Evolutionary conservation across 768 basidiomycete genomes (phyloP), one percentile per base, ranked within the genome.

Genomic region (Multifurca ochricompacta): DNA sequence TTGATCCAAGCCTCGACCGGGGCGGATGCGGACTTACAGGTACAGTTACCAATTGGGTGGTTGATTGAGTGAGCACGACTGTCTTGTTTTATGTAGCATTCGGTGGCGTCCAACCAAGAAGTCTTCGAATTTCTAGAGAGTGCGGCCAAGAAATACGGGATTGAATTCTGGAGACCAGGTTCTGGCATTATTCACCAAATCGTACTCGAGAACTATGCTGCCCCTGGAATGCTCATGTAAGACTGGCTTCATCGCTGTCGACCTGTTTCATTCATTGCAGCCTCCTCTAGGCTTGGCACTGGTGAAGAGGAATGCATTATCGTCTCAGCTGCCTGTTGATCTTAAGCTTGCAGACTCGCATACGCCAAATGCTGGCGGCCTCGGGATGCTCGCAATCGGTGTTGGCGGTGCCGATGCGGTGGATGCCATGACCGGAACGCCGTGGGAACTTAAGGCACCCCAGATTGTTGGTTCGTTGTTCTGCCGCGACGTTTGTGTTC

Each of bases 391-490:
- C 56, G 96, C 96, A 4, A 96, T 98, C 50, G 96, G 96, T 48
- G 95, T 99, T n/a, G 96, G 96, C 57, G 96, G 96, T 51, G 96
- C 95, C 31, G 96, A 99, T 65, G 92, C 92, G 21, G 94, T 98
- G 18, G 96, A 99, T 69, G 95, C 93, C 8, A 87, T 99, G 83
- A 97, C 94, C 3, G 91, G 88, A 46, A 97, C 93, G 10, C 93
- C 95, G 39, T 99, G 96, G 96, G 95, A 97, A 69, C 73, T 98
- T 48, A 96, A 95, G 69, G 91, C 91, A 18, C 92, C 92, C 10
- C 76, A 84, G 58, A 76, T 96, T 27, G 77, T 87, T 46, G 90
- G 89, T 87, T 59, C 64, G 80, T 62, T 41, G 40, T 48, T 21
- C 35, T 41, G 43, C 30, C 3, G 14, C 13, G 1, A 32, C 53